Conservation (phyloP, 2,329 filamentous ascomycete genomes). For the Ascosphaera apis region DNA sequence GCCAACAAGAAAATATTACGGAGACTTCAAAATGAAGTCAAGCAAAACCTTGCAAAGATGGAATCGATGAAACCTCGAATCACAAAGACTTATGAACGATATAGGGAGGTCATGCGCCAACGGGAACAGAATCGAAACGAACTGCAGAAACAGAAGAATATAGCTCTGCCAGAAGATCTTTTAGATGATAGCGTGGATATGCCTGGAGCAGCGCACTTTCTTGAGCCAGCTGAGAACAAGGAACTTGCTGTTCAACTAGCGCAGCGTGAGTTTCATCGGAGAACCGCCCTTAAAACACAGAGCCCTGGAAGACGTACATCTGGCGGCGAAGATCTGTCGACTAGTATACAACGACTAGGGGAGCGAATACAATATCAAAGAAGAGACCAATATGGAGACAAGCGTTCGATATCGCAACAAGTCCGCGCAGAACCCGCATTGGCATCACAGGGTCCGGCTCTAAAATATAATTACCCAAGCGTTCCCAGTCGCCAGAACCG, state of each 20-base stretch:
- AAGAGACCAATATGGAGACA: not conserved
- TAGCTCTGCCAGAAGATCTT: not conserved
- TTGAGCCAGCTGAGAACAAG: constrained; percentile 32
- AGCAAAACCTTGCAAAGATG: constrained; percentile 42
- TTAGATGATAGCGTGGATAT: not conserved
- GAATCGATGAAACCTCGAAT: constrained; percentile 64
- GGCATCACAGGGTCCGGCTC: not conserved
- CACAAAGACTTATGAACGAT: constrained; percentile 44
- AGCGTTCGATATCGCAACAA: not conserved
- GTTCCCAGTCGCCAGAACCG: not conserved
- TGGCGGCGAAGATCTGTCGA: not conserved
- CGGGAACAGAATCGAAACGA: constrained; percentile 12
- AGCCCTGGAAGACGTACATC: not conserved
- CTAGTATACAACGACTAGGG: not conserved
- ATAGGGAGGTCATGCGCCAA: constrained; percentile 29
- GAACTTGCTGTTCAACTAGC: constrained; percentile 58
- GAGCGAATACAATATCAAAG: not conserved
- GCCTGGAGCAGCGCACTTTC: not conserved
- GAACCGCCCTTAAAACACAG: constrained; percentile 22
- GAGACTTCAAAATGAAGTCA: constrained; percentile 37
- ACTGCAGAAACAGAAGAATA: not conserved
- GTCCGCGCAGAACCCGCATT: not conserved
- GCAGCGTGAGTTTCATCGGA: constrained; percentile 43
- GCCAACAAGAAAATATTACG: constrained; percentile 32
- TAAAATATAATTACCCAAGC: not conserved